These are phyloP conservation scores for Yamadazyma songkhlaensis DNA, from an alignment of 1,139 yeast species.

Conservation along the genomic window DNA sequence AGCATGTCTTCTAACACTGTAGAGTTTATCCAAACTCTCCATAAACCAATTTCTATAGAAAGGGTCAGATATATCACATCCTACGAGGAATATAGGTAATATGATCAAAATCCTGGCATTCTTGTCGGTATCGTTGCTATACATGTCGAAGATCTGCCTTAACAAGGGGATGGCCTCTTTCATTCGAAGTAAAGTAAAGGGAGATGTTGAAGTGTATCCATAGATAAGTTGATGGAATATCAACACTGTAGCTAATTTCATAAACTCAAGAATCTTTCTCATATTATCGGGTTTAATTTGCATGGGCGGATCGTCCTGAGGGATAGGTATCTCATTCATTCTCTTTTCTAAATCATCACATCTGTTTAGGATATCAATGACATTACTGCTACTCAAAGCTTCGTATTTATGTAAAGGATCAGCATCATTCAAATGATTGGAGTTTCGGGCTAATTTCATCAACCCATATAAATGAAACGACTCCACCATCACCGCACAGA, in stretches of 20 bases:
- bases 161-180: slow-evolving; percentile 1
- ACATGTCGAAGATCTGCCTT: background rate
- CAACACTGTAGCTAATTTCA: slow-evolving; percentile 1
- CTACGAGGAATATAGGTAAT: slow-evolving; percentile 1
- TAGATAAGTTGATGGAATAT: slow-evolving; percentile 5
- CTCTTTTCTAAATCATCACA: background rate
- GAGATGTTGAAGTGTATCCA: slow-evolving; percentile 3
- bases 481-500: slow-evolving; percentile 3
- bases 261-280: background rate
- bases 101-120: background rate
- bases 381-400: slow-evolving; percentile 1
- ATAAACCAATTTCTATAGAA: slow-evolving; percentile 1
- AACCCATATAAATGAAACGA: slow-evolving; percentile 5
- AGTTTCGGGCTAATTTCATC: slow-evolving; percentile 4
- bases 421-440: slow-evolving; percentile 1
- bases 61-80: background rate
- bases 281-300: background rate
- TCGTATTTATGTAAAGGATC: background rate
- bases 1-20: background rate
- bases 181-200: slow-evolving; percentile 3
- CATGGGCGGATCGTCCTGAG: background rate
- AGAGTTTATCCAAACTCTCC: background rate
- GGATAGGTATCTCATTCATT: background rate
- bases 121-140: background rate
- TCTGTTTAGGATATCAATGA: background rate